Evolutionary conservation across 306 rosid species (phyloP), one percentile per base, ranked within the genome.

Genomic region (Ceratonia siliqua): DNA sequence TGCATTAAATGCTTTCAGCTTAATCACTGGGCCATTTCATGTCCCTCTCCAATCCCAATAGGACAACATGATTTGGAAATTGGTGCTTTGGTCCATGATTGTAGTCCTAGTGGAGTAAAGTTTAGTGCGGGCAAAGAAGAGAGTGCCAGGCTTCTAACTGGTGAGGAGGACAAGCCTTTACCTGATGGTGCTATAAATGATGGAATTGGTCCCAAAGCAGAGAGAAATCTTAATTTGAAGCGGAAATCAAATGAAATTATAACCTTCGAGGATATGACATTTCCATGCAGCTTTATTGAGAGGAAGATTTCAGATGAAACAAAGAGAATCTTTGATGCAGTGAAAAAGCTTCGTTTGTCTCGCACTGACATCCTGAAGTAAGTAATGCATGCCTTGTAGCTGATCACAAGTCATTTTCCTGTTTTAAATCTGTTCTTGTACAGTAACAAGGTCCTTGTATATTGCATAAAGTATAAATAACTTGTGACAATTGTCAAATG

Each of bases 351-450:
- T 81, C 89, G 82, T 35, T 61, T 94, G 80, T 88, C 97, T 74
- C 98, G 98, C 73, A 71, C 85, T 15, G 87, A 91, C 70, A 82
- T 94, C 71, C 79, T 90, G 58, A 91, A 81, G 98, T 94, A 84
- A 87, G 98, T 84, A 53, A 68, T 50, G 65, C 75, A 36, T 25
- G 62, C 73, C 55, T 28, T 32, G 65, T 69, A 36, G 33, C 45
- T 71, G 63, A n/a, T 54, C 28, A 38, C 7, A 53, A 75, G 46
- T 58, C 62, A 39, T 61, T 76, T 81, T 72, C 6, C 13, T 61
- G 75, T 39, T 35, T 11, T 68, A 41, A 39, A 65, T 4, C 55
- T 61, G 71, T 46, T 33, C 39, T 57, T 28, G 52, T 73, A 62
- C 68, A 9, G 17, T 28, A 54, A 48, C n/a, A 73, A 42, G 18